These are phyloP conservation scores for Barnettozyma siamensis DNA, from an alignment of 805 yeast genomes.

Conservation along the genomic window DNA sequence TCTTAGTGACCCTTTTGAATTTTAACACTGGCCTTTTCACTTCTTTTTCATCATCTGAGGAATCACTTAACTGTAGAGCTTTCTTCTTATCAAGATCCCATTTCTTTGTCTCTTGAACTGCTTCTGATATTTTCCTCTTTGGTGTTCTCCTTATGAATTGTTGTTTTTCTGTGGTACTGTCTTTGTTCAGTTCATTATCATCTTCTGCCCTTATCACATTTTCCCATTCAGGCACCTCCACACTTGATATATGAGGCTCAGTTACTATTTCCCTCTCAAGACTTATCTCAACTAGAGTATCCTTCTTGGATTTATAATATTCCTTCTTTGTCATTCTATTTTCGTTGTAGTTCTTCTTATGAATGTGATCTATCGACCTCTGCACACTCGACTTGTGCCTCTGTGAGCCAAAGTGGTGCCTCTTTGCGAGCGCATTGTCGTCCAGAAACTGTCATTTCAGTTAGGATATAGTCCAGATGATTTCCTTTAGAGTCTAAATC, in stretches of 20 bases:
- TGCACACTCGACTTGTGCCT: slow-evolving; percentile 4
- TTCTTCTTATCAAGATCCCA: slow-evolving; percentile 25
- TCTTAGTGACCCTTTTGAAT: slow-evolving; percentile 21
- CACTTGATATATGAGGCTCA: not conserved
- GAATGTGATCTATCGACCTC: slow-evolving; percentile 1
- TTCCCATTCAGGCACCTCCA: slow-evolving; percentile 9
- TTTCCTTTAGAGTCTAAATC: too few relatives aligned
- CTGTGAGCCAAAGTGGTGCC: slow-evolving; percentile 5
- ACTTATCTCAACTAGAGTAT: not conserved
- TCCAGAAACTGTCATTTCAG: slow-evolving; percentile 2
- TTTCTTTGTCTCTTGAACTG: slow-evolving; percentile 20
- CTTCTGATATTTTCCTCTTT: slow-evolving; percentile 1
- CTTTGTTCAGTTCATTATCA: too few relatives aligned
- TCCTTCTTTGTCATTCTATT: not conserved
- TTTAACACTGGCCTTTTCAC: slow-evolving; percentile 1
- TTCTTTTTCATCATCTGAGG: slow-evolving; percentile 6
- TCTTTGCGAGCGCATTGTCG: slow-evolving; percentile 6
- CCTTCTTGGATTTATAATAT: not conserved
- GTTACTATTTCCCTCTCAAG: not conserved
- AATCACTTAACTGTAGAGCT: slow-evolving; percentile 14
- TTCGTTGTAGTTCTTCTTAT: slow-evolving; percentile 5
- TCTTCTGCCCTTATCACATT: too few relatives aligned
- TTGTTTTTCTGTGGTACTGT: too few relatives aligned
- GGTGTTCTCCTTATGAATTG: slow-evolving; percentile 1
- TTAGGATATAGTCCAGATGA: not conserved